Evolutionary conservation across 2,329 filamentous ascomycete genomes (phyloP), one percentile per base, ranked within the genome.

Genomic region (Penicillium aurantiogriseum): DNA sequence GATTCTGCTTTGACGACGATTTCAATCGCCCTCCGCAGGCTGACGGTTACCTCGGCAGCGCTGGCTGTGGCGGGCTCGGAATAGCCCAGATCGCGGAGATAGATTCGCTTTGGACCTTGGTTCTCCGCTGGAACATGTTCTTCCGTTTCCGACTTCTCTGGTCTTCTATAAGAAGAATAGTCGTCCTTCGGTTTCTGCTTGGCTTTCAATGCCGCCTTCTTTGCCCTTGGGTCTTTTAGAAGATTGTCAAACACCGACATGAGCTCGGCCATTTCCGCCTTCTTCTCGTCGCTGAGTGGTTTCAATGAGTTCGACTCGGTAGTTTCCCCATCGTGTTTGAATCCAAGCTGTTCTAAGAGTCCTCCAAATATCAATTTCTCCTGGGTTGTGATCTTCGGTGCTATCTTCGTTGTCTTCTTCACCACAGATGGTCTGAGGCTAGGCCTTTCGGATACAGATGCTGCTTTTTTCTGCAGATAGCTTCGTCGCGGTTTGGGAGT

Each of bases 1-100:
- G 65, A 61, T 57, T 76, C 74, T 31, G 67, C 62, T 27, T 67
- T 52, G 3, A 72, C 65, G 9, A 74, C 61, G 13, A 70, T 46
- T 23, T 66, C 57, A 15, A 73, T 63, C 7, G 69, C 67, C 31
- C 58, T 47, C 17, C 54, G 48, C 46, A 67, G 59, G 2, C 65
- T 57, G 33, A 72, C 51, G 0, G 58, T 52, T 15, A 58, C 58
- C 1, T 58, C 45, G 19, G 57, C 51, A 10, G 52, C 57, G 5
- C 42, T 46, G 13, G 42, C 25, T n/a, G 58, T 50, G n/a, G 44
- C 49, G 15, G 53, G 52, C n/a, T 61, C 61, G 7, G 54, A 49
- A 7, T 63, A 51, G n/a, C 63, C 60, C 19, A 63, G 54, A 13
- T 66, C 62, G 35, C 63, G 61, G 50, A 62, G 31, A 8, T 49